These are phyloP conservation scores for Cystobasidiaceae sp. DNA, from an alignment of 1,284 basidiomycete genomes.

Conservation along the genomic window DNA sequence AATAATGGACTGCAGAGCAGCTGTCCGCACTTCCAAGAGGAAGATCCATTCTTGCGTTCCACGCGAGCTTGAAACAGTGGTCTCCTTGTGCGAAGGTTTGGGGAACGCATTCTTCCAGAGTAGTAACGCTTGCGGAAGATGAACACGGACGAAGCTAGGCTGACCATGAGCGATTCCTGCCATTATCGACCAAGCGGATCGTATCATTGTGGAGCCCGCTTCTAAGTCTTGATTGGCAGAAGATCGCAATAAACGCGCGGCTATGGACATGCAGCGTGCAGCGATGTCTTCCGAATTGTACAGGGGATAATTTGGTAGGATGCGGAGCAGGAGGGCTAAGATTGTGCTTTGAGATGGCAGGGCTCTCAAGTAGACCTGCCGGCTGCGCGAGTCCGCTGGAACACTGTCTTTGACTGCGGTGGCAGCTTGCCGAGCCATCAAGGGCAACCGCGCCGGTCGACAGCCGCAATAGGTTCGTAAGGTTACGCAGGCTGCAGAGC, in stretches of 20 bases:
- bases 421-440: too few species aligned
- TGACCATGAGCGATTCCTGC: slow-evolving; percentile 87
- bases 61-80: slow-evolving; percentile 57
- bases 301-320: slow-evolving; percentile 78
- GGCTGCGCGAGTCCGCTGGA: too few species aligned
- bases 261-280: slow-evolving; percentile 83
- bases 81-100: slow-evolving; percentile 85
- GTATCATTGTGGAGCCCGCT: slow-evolving; percentile 76
- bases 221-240: slow-evolving; percentile 84
- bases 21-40: slow-evolving; percentile 83
- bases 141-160: slow-evolving; percentile 84
- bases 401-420: too few species aligned
- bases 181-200: slow-evolving; percentile 90
- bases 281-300: slow-evolving; percentile 93
- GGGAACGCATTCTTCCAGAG: slow-evolving; percentile 96
- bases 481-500: too few species aligned
- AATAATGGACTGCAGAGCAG: slow-evolving; percentile 79
- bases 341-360: slow-evolving; percentile 79
- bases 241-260: slow-evolving; percentile 81
- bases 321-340: slow-evolving; percentile 75
- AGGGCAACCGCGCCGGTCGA: too few species aligned
- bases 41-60: slow-evolving; percentile 82
- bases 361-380: too few species aligned
- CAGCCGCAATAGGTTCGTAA: too few species aligned
- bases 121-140: slow-evolving; percentile 85